Base-by-base conservation (phyloP, 2,329 filamentous ascomycete genomes). In the Verticillium nubilum region DNA sequence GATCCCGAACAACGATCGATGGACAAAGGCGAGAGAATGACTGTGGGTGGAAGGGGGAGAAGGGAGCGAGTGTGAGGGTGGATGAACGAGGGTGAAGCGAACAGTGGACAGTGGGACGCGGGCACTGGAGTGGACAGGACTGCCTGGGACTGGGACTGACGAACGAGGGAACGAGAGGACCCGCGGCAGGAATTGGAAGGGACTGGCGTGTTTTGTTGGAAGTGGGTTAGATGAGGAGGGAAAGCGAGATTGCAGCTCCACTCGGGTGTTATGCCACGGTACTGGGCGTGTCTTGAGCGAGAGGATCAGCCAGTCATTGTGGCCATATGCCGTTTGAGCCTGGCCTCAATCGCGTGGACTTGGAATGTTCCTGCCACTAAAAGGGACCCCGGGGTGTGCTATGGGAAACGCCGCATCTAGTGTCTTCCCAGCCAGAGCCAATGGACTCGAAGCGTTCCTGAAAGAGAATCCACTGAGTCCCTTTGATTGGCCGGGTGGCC, bases 151-250 rank as follows among this genome's bases (percentile, higher is more conserved):
- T 68, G 67, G 66, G 65, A 65, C 65, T 66, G 62, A 65, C 62
- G 63, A 68, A 70, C 63, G 73, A 74, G 69, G 66, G 73, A 75
- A 73, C 75, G 72, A 76, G 75, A 75, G 70, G 63, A 64, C 65
- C 63, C 62, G 60, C 59, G 58, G 65, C 69, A 65, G 69, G 56
- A 63, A 59, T 61, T 62, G 61, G 69, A 72, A 50, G 70, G 69
- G 70, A 73, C 70, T 67, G 71, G 67, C 67, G 71, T 63, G 70
- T 73, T 73, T 74, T 74, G 71, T 73, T 74, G 72, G 72, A 75
- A 72, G 73, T 70, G 68, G 68, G 68, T 66, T 67, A 62, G 62
- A 64, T 63, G 61, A 63, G 60, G 60, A 63, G 58, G 52, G 56
- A 63, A 62, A 63, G 61, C 61, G 61, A 63, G 53, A 63, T 63